Evolutionary conservation across 2,329 filamentous ascomycete species (phyloP), one percentile per base, ranked within the genome.

Genomic region (Aspergillus pseudoglaucus): DNA sequence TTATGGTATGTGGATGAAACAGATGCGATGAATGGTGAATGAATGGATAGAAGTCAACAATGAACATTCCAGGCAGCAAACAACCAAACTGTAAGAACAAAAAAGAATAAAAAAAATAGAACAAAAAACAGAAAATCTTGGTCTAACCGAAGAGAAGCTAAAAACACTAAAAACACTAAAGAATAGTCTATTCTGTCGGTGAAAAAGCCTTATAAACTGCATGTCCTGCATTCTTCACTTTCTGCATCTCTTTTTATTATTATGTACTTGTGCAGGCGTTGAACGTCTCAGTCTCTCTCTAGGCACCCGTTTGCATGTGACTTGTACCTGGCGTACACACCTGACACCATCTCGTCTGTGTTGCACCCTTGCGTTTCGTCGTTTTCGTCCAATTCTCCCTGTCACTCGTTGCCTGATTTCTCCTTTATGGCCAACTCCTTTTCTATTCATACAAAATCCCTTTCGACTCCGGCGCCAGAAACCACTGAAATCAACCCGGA

Each of bases 401-500:
- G 9, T 30, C 25, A 12, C 25, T 30, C 25, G 25, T 30, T 30
- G 25, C 25, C 25, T 30, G 4, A 30, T 12, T 30, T 30, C 37
- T 43, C 41, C 46, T 41, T 42, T 50, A 42, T 30, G 35, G 44
- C 39, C 10, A 33, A 33, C 25, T 40, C 33, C 22, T 49, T 41
- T 30, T 17, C 15, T 20, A 39, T 39, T 30, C 25, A 12, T 30
- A 30, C 25, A 30, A 30, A 5, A 4, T 30, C 25, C 10, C 25
- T 30, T 30, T 30, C 25, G 25, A 30, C 25, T 12, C 25, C 25
- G 10, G 48, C 60, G 3, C 38, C 59, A 32, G 49, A 57, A 35
- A 45, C 58, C 42, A 54, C 52, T 17, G 47, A 55, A 27, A 52
- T 59, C 37, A 37, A 47, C 7, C 47, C 49, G 49, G 46, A 45